phyloP scores from a whole-genome alignment of 345 rosid genomes.

The Dovyalis caffra region DNA sequence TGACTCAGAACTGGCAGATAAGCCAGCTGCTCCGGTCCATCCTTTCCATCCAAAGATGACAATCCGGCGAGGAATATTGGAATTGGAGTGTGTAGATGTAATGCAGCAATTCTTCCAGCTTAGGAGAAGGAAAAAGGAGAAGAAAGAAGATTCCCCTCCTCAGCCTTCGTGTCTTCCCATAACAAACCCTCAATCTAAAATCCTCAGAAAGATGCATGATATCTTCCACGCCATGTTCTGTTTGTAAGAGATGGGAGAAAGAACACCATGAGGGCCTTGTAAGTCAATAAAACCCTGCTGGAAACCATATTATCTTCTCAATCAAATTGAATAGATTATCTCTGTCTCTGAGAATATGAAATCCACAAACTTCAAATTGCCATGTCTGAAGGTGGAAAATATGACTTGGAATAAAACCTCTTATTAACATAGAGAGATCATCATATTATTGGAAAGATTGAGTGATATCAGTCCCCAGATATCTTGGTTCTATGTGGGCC shows the following conservation, averaged over 20 bases:
- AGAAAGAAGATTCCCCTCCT: constrained; percentile 39
- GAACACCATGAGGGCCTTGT: neutral
- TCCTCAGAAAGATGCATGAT: constrained; percentile 74
- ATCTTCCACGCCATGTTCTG: constrained; percentile 67
- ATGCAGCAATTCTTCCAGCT: constrained; percentile 95
- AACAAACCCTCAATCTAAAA: constrained; percentile 57
- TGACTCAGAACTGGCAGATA: constrained; percentile 45
- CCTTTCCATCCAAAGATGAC: constrained; percentile 94
- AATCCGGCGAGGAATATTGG: constrained; percentile 74
- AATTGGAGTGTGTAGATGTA: constrained; percentile 71
- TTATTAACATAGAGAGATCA: neutral
- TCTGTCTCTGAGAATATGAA: neutral
- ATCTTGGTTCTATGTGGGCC: neutral
- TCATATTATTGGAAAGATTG: neutral
- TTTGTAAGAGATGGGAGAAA: constrained; percentile 35
- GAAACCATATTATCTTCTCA: neutral
- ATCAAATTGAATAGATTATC: neutral
- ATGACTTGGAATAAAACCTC: neutral
- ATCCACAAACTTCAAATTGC: neutral
- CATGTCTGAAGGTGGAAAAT: neutral
- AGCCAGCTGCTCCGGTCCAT: constrained; percentile 77
- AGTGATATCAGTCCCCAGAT: neutral
- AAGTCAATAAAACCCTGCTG: neutral
- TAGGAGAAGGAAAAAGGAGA: constrained; percentile 72
- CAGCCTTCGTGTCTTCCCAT: constrained; percentile 56